A percentile compares a stretch with the other conserved stretches of the same genome.
phyloP scores from a whole-genome alignment of 805 yeast species.

The Starmerella apicola region DNA sequence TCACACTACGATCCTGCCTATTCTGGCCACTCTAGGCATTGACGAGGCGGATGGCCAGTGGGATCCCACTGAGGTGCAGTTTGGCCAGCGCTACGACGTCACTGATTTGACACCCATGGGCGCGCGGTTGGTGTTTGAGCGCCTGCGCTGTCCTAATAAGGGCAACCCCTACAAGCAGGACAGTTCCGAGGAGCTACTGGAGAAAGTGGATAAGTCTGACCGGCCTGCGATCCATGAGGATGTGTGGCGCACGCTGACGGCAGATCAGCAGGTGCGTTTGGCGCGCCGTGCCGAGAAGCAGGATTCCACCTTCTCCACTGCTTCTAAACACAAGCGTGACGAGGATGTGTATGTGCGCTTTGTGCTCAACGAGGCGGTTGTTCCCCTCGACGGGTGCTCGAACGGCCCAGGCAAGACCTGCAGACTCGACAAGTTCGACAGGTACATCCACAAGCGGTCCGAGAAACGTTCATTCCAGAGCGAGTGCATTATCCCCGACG shows the following conservation, averaged over 20 bases:
- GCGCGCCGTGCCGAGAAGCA: not conserved
- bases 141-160: constrained; percentile 13
- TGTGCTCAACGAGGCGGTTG: constrained; percentile 42
- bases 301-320: not conserved
- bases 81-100: constrained; percentile 37
- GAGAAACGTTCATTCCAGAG: constrained; percentile 7
- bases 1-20: constrained; percentile 44
- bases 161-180: not conserved
- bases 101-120: constrained; percentile 30
- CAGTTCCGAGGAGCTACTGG: not conserved
- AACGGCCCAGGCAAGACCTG: constrained; percentile 43
- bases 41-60: constrained; percentile 26
- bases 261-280: not conserved
- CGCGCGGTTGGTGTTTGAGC: constrained; percentile 25
- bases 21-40: constrained; percentile 39
- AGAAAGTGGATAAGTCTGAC: not conserved
- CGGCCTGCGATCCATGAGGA: not conserved
- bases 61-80: constrained; percentile 34
- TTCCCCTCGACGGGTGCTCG: constrained; percentile 38
- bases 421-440: constrained; percentile 24
- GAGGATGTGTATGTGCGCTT: constrained; percentile 35
- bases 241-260: too few species aligned
- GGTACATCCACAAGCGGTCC: constrained; percentile 10
- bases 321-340: not conserved
- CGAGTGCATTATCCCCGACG: constrained; percentile 12